Base-by-base conservation (phyloP, 768 basidiomycete genomes). In the Suillus plorans region DNA sequence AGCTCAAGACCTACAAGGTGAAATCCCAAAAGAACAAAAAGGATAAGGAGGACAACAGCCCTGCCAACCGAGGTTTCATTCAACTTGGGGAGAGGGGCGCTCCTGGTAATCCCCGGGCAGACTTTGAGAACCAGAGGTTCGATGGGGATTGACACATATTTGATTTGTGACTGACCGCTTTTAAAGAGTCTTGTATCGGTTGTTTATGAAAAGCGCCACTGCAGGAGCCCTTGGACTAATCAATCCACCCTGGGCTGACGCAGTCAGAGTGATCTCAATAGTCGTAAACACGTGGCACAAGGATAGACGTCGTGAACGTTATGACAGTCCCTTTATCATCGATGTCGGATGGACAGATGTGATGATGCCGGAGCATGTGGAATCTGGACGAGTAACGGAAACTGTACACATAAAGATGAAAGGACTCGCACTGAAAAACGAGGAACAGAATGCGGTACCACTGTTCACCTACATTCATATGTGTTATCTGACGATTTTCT, bases 71-170 rank as follows among this genome's bases (percentile, higher is more conserved):
- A 20, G 72, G 75, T 0, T 84, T 78, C 60, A 60, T 67, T 28
- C 52, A 53, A 31, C 52, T 53, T 18, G 59, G 66, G 14, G 68
- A 67, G 1, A 69, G 71, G 2, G 60, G 71, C 1, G 61, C 8
- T 28, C 14, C 25, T 4, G 28, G 50, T 14, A 50, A 73, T 10
- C 69, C 73, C 45, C 78, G 85, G 9, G 82, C 70, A 3, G 72
- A 74, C 9, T 85, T 84, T 71, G 85, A 86, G 60, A 81, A 84
- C 53, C 81, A 83, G 55, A 78, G 84, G 82, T 81, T 64, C 41
- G 4, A 5, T 16, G 10, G 22, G 34, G 47, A 31, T n/a, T 10
- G 16, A 49, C 52, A 25, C 37, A 18, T 31, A 45, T 31, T 14
- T 36, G 31, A 18, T 47, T 13, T 4, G 41, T 18, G 57, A 58